Evolutionary conservation across 2,329 filamentous ascomycete genomes (phyloP), one percentile per base, ranked within the genome.

Genomic region (Xylaria sp.): DNA sequence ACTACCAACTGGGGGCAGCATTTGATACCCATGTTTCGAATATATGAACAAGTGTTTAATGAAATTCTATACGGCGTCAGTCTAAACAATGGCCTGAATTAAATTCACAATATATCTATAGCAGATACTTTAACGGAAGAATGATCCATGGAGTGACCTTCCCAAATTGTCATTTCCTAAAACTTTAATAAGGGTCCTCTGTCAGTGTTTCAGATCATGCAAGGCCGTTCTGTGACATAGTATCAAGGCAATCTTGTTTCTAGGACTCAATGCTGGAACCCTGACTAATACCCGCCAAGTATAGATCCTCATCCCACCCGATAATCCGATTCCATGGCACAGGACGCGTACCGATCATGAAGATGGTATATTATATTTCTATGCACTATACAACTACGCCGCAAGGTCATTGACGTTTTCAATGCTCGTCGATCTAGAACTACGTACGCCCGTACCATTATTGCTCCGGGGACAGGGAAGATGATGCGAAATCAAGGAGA

Each of bases 21-120:
- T 62, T 74, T 75, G 75, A 76, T 76, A 76, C 75, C 74, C 74
- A 59, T 48, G 54, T 72, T 62, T 62, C 54, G 59, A 68, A 73
- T 66, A 69, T 64, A 68, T 51, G 23, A 55, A 64, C 51, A 64
- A 9, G 58, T 46, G 6, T 52, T 67, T 51, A 28, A 51, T 49
- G 7, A 36, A 55, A n/a, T 57, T 18, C 20, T 49, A 8, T 13
- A 62, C 13, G 13, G 10, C 43, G 18, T 58, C n/a, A 15, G 33
- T 41, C 12, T 62, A 15, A 43, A 60, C 46, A 31, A 7, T 20
- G 0, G 9, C 33, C 13, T 13, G 23, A 6, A 51, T 48, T 46
- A 2, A 18, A 28, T 57, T 25, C 36, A 33, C 20, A 9, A 25
- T 43, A 54, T 57, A 39, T 28, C 2, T 20, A 41, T 46, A 23